Conservation (phyloP, 139 green algal genomes). For the Spirogloea muscicola region DNA sequence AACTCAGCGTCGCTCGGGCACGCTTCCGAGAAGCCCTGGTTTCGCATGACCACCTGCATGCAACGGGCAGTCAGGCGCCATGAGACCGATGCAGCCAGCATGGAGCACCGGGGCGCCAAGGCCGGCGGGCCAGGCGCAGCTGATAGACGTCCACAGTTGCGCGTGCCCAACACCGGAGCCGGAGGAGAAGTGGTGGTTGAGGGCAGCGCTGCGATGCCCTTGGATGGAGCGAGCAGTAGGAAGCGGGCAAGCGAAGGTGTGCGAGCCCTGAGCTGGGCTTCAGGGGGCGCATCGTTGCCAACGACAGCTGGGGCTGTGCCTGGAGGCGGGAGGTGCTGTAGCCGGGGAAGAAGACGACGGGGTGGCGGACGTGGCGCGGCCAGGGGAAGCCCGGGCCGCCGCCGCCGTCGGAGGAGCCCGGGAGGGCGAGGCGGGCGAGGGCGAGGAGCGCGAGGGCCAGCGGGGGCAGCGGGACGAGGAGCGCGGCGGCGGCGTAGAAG, state of each 20-base stretch:
- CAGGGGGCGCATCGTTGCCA: no score
- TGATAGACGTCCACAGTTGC: no score
- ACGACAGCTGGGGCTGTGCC: background rate
- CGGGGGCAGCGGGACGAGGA: background rate
- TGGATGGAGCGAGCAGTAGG: no score
- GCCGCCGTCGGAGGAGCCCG: background rate
- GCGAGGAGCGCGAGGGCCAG: background rate
- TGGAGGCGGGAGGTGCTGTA: conserved; percentile 10
- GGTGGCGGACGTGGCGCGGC: background rate
- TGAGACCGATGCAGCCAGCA: no score
- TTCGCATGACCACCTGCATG: background rate
- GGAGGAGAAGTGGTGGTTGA: no score
- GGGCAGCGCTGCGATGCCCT: no score
- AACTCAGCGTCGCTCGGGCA: background rate
- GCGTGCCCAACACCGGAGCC: no score
- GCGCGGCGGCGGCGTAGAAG: background rate
- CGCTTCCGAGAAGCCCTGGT: background rate
- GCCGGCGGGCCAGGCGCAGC: no score
- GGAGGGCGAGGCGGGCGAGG: background rate
- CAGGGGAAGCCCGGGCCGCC: no score
- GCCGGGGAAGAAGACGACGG: conserved; percentile 10
- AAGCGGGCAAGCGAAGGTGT: no score
- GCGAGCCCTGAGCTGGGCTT: no score
- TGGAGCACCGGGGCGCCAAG: no score
- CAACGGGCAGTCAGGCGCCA: background rate